Evolutionary conservation across 1,284 basidiomycete species (phyloP), one percentile per base, ranked within the genome.

Genomic region (Pseudozyma pruni): DNA sequence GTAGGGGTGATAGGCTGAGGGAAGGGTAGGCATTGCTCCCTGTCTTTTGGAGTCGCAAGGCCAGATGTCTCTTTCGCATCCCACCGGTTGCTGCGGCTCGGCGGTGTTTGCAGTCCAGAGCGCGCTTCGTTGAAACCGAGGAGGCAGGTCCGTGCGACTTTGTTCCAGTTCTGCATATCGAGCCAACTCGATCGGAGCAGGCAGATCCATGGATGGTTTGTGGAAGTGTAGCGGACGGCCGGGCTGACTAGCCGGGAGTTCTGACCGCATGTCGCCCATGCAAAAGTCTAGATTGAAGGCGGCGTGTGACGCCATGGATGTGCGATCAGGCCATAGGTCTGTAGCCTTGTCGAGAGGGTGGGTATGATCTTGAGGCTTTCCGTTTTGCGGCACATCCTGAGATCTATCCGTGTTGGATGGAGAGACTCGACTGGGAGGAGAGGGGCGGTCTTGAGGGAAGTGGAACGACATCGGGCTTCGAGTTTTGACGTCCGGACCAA

Each of bases 281-380:
- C 39, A 57, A 4, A 34, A 29, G 23, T 57, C 60, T 39, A 44
- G 6, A 17, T 39, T 32, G 48, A 51, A 42, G 2, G 45, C 20
- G 29, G 51, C 11, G 27, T 20, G 45, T 10, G 43, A 50, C 6
- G 44, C 19, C 14, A 27, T 22, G 11, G 38, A 39, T 17, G 39
- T n/a, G n/a, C 41, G 8, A 16, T 50, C 38, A 2, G 27, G 32
- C 53, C 53, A 63, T 39, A 44, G 25, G 13, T 62, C 44, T 19
- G 60, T 16, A 7, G 22, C 4, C 25, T 22, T 31, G 13, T 51
- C 48, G 27, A 25, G 43, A 34, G 19, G 16, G 44, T 19, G 27
- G 1, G 47, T 19, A 10, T 23, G 33, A 20, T 44, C 41, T 6
- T 48, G 33, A 23, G 25, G 8, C 22, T 22, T 9, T 4, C 52